Conservation (phyloP, 163 green algal genomes). For the Scenedesmus sp. region DNA sequence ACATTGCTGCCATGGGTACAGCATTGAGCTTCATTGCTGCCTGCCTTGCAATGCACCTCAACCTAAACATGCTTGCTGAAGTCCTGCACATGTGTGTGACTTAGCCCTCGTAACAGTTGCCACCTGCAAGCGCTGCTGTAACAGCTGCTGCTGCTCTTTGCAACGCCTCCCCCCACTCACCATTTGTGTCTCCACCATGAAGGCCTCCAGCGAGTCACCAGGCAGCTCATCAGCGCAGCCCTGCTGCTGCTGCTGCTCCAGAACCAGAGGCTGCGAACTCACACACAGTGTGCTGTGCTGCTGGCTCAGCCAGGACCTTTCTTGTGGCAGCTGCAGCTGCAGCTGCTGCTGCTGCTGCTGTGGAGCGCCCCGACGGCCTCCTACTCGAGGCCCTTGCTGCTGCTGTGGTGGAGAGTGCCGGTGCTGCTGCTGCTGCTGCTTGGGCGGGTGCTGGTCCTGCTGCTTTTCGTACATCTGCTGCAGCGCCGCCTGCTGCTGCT, state of each 20-base stretch:
- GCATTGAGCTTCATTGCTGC: background rate
- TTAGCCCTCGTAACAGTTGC: background rate
- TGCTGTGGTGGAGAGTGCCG: background rate
- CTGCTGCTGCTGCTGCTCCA: conserved; percentile 27
- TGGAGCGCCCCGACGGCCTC: no score
- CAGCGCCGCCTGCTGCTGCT: conserved; percentile 7
- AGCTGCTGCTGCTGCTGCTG: no score
- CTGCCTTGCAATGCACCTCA: background rate
- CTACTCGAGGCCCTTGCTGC: background rate
- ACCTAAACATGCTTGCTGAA: background rate
- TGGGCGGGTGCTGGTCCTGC: background rate
- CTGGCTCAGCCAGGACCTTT: background rate
- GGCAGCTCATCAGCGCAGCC: no score
- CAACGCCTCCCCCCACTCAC: background rate
- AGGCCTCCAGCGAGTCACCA: background rate
- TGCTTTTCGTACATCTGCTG: background rate
- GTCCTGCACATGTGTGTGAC: background rate
- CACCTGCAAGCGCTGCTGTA: background rate
- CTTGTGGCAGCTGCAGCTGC: background rate
- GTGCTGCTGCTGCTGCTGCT: background rate
- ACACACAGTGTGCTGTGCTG: conserved; percentile 2
- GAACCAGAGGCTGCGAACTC: background rate
- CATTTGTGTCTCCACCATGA: conserved; percentile 38
- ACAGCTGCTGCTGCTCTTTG: background rate
- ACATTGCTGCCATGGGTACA: background rate